phyloP scores from a whole-genome alignment of 1,284 basidiomycete species.

The Cutaneotrichosporon sp. region DNA sequence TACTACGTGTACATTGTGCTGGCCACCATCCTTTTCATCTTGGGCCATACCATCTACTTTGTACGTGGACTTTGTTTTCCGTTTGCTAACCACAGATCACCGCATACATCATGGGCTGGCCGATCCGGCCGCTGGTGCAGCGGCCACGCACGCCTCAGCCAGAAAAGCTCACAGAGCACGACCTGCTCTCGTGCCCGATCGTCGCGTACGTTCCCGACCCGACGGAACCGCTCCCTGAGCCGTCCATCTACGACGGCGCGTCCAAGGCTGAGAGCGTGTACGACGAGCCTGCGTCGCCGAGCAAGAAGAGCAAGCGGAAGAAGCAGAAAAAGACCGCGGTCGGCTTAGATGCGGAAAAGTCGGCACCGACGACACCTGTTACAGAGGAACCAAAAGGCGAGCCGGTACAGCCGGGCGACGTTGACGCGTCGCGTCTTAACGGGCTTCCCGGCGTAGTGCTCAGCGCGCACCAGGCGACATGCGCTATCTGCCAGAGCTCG shows the following conservation, averaged over 20 bases:
- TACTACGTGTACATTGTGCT: slow-evolving; percentile 26
- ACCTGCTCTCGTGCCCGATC: slow-evolving; percentile 19
- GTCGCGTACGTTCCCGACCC: slow-evolving; percentile 30
- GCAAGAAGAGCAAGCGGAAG: not conserved
- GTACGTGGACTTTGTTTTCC: not conserved
- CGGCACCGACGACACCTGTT: not conserved
- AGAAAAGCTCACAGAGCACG: slow-evolving; percentile 2
- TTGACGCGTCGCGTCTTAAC: slow-evolving; percentile 16
- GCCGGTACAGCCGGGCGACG: slow-evolving; percentile 3
- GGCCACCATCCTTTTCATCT: slow-evolving; percentile 1
- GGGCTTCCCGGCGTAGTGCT: slow-evolving; percentile 21
- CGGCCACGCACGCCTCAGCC: not conserved
- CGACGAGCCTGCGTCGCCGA: not conserved
- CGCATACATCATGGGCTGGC: slow-evolving; percentile 1
- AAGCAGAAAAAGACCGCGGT: not conserved
- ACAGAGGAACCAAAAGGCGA: slow-evolving; percentile 1
- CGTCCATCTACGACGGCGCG: slow-evolving; percentile 1
- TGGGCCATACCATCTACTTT: not conserved
- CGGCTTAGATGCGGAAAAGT: not conserved
- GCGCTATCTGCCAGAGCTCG: slow-evolving; percentile 37
- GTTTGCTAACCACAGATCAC: not conserved
- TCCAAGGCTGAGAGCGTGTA: slow-evolving; percentile 1
- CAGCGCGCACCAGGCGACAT: slow-evolving; percentile 21
- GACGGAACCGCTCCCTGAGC: slow-evolving; percentile 8
- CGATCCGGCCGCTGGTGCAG: not conserved